Base-by-base conservation (phyloP, 2,329 filamentous ascomycete genomes). In the Aspergillus sojae region DNA sequence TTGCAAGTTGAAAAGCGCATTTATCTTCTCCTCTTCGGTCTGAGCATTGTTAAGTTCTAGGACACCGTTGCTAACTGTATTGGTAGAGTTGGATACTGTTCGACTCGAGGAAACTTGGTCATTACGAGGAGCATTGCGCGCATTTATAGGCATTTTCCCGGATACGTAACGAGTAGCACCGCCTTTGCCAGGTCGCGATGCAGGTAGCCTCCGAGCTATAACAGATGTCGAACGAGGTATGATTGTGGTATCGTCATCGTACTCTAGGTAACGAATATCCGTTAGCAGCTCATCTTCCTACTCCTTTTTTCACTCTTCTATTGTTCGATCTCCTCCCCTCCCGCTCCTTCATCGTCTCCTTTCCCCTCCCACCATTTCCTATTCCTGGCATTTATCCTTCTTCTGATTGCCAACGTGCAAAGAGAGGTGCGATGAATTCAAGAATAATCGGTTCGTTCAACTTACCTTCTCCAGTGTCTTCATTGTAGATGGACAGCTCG, bases 171-270 rank as follows among this genome's bases (percentile, higher is more conserved):
- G 89, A 67, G 94, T 93, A 61, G 95, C 96, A 68, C 92, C 88
- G 58, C 95, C 96, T 67, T 93, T 93, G 34, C 95, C 95, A 55
- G 90, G 90, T 74, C 94, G 93, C 58, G 88, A 83, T 7, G 95
- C 92, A 3, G 95, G 95, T 67, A 95, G 85, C 65, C 95, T 89
- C 64, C 92, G 89, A 46, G 94, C 95, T 70, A 97, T 90, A 62
- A 99, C 93, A 0, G 93, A 96, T 2, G 94, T 97, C 21, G 95
- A 96, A 72, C 95, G 91, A 52, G 94, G 92, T 59, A 99, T 97
- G 71, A 97, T 94, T n/a, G 91, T 92, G 0, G 95, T 98, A 76
- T 99, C 95, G 82, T 99, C 95, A 71, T 97, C 92, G 75, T 98
- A 98, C 80, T 96, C 95, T 97, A 74, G 30, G 19, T 60, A 67